phyloP scores from a whole-genome alignment of 768 basidiomycete species.

The Rhodotorula taiwanensis region DNA sequence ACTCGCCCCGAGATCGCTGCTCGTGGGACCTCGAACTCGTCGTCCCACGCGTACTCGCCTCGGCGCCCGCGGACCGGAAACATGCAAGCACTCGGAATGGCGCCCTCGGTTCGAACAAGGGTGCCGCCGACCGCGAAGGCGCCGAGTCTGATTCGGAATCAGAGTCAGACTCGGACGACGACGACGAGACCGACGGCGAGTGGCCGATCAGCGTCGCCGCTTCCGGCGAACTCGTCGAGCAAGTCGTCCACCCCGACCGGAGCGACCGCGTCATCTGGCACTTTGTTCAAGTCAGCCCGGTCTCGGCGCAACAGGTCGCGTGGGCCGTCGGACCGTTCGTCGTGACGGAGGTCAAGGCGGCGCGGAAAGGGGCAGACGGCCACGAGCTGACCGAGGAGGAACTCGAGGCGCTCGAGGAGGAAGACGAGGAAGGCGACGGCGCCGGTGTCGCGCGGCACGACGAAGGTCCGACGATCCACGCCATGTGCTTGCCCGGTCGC shows the following conservation, averaged over 20 bases:
- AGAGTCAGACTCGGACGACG: slow-evolving; percentile 43
- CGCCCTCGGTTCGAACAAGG: background rate
- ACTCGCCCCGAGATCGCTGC: slow-evolving; percentile 89
- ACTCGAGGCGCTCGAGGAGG: slow-evolving; percentile 54
- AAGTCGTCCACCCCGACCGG: slow-evolving; percentile 90
- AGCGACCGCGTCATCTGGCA: slow-evolving; percentile 91
- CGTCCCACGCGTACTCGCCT: slow-evolving; percentile 54
- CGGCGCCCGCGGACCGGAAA: slow-evolving; percentile 3
- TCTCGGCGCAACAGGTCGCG: slow-evolving; percentile 91
- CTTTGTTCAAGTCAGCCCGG: slow-evolving; percentile 75
- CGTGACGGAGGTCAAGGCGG: slow-evolving; percentile 49
- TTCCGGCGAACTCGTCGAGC: slow-evolving; percentile 90
- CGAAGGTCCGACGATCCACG: slow-evolving; percentile 57
- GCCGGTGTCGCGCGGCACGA: slow-evolving; percentile 40
- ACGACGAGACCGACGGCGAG: slow-evolving; percentile 43
- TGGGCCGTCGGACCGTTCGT: slow-evolving; percentile 96
- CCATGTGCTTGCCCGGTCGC: slow-evolving; percentile 86
- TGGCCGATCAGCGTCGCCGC: slow-evolving; percentile 80
- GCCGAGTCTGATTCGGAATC: slow-evolving; percentile 47
- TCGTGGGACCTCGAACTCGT: slow-evolving; percentile 98
- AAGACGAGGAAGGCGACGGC: slow-evolving; percentile 57
- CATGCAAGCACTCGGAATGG: background rate
- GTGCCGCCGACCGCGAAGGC: slow-evolving; percentile 43
- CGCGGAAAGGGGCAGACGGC: background rate
- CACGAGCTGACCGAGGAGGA: slow-evolving; percentile 41